Conservation (phyloP, 345 rosid genomes). For the Moricandia arvensis region DNA sequence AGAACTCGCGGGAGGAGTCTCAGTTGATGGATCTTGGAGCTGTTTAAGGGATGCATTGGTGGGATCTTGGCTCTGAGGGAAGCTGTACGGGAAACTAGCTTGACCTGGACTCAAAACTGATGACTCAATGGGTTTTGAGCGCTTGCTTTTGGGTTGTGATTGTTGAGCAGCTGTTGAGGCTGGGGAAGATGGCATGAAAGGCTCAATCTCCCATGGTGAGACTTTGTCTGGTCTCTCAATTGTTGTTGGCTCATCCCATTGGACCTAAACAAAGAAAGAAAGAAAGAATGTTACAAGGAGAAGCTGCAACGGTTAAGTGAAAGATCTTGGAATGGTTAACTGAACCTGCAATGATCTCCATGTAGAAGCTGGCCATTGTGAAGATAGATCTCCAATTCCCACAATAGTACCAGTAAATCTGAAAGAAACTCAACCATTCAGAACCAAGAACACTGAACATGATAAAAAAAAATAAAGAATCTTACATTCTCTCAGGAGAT, state of each 20-base stretch:
- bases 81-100: slow-evolving; percentile 42
- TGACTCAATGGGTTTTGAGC: slow-evolving; percentile 50
- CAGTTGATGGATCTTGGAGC: slow-evolving; percentile 31
- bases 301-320: neutral
- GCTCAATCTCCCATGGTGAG: slow-evolving; percentile 88
- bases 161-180: slow-evolving; percentile 41
- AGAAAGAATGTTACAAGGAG: neutral
- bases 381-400: slow-evolving; percentile 61
- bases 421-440: slow-evolving; percentile 6
- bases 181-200: slow-evolving; percentile 46
- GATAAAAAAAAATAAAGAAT: neutral
- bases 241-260: slow-evolving; percentile 84
- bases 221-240: slow-evolving; percentile 70
- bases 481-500: slow-evolving; percentile 68
- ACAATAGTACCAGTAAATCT: slow-evolving; percentile 81
- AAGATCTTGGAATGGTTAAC: neutral
- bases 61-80: slow-evolving; percentile 30
- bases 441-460: neutral
- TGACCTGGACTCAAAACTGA: slow-evolving; percentile 38
- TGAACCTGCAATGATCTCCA: slow-evolving; percentile 81
- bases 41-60: slow-evolving; percentile 17
- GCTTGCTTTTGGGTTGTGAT: slow-evolving; percentile 53
- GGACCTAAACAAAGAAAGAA: slow-evolving; percentile 3
- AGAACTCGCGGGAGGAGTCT: slow-evolving; percentile 31
- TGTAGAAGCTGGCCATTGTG: slow-evolving; percentile 62